Evolutionary conservation across 1,139 yeast genomes (phyloP).

Genomic region (Magnusiomyces tetraspermus): DNA sequence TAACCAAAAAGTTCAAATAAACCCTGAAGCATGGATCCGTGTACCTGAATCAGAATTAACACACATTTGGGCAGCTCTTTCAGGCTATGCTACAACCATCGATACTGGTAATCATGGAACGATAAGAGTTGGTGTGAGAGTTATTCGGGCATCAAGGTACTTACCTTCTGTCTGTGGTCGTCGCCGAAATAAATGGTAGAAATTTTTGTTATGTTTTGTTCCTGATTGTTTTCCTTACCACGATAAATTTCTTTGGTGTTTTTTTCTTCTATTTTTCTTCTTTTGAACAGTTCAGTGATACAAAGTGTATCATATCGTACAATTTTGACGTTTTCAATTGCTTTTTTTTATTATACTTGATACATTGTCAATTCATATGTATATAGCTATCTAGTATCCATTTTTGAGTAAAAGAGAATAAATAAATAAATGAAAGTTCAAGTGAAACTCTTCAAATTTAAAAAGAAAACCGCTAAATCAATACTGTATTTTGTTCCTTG

Average conservation of each 20-base stretch:
- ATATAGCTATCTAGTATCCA: too few relatives aligned
- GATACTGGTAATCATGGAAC: conserved; percentile 15
- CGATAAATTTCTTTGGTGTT: background rate
- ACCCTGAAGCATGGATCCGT: conserved; percentile 23
- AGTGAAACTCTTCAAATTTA: too few relatives aligned
- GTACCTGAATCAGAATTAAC: conserved; percentile 23
- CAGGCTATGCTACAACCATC: conserved; percentile 18
- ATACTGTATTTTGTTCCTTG: background rate
- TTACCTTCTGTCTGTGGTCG: conserved; percentile 21
- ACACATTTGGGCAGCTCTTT: conserved; percentile 22
- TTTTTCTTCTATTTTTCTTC: background rate
- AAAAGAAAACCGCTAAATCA: too few relatives aligned
- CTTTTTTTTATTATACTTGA: too few relatives aligned
- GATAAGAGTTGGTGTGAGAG: conserved; percentile 19
- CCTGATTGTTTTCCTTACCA: background rate
- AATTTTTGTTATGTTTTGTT: background rate
- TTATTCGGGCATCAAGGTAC: conserved; percentile 24
- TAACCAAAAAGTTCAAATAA: too few relatives aligned
- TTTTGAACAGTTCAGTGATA: too few relatives aligned
- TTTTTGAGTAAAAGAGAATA: too few relatives aligned
- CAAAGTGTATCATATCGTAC: too few relatives aligned
- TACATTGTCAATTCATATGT: too few relatives aligned
- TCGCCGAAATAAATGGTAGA: conserved; percentile 17
- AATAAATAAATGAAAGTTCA: too few relatives aligned
- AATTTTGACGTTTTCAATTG: too few relatives aligned